These are phyloP conservation scores for Eremomyces bilateralis DNA, from an alignment of 495 filamentous ascomycete genomes.

Conservation along the genomic window DNA sequence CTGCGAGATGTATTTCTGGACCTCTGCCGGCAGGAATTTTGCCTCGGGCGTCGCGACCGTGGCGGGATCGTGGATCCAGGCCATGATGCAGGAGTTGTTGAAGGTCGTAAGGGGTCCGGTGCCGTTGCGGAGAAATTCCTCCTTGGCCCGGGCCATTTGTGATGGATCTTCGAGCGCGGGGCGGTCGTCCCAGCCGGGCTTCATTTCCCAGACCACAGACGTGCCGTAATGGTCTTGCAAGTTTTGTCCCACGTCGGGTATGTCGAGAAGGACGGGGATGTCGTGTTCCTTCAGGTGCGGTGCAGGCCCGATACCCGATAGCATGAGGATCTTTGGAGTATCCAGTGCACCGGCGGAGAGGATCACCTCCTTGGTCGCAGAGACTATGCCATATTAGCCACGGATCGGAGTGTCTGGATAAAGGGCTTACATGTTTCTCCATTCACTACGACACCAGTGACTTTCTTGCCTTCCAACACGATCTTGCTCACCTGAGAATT, in stretches of 20 bases:
- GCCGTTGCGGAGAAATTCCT: not conserved
- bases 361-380: conserved; percentile 2
- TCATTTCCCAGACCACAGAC: not conserved
- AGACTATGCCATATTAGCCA: not conserved
- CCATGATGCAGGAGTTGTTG: not conserved
- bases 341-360: conserved; percentile 1
- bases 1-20: not conserved
- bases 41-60: not conserved
- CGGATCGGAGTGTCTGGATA: not conserved
- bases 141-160: not conserved
- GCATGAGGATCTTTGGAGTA: conserved; percentile 10
- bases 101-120: not conserved
- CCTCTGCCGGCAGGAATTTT: not conserved
- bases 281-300: conserved; percentile 5
- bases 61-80: not conserved
- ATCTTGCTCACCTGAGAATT: conserved; percentile 27
- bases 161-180: not conserved
- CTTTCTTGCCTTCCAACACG: conserved; percentile 28
- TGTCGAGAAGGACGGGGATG: conserved; percentile 9
- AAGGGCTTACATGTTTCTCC: conserved; percentile 14
- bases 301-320: conserved; percentile 11
- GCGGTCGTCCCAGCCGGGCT: not conserved
- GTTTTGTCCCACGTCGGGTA: conserved; percentile 9
- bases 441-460: conserved; percentile 27
- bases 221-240: conserved; percentile 1